Evolutionary conservation across 1,284 basidiomycete genomes (phyloP).

Genomic region (Mycena citricolor): DNA sequence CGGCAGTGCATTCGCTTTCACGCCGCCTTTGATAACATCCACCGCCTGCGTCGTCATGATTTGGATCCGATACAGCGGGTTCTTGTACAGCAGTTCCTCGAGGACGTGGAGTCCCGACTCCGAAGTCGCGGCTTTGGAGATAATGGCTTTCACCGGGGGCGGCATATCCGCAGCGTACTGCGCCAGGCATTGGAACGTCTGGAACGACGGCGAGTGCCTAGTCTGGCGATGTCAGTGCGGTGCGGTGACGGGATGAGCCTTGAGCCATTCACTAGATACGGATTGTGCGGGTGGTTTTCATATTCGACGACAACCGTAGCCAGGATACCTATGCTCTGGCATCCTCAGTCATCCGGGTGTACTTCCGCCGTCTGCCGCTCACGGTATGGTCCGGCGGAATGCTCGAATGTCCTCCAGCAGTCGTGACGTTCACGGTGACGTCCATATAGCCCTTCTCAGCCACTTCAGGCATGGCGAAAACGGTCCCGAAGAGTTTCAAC

Average conservation of each 20-base stretch:
- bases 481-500: slow-evolving; percentile 25
- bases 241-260: not conserved
- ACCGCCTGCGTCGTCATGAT: slow-evolving; percentile 54
- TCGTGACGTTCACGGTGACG: slow-evolving; percentile 41
- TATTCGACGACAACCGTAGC: slow-evolving; percentile 40
- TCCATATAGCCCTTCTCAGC: slow-evolving; percentile 60
- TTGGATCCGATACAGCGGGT: slow-evolving; percentile 29
- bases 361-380: slow-evolving; percentile 35
- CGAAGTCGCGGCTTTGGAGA: slow-evolving; percentile 26
- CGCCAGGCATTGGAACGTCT: slow-evolving; percentile 31
- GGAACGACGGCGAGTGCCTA: slow-evolving; percentile 30
- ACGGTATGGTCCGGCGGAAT: slow-evolving; percentile 46
- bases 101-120: slow-evolving; percentile 31
- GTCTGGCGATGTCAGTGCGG: slow-evolving; percentile 19
- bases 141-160: slow-evolving; percentile 26
- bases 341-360: slow-evolving; percentile 38
- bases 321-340: slow-evolving; percentile 47
- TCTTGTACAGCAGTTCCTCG: slow-evolving; percentile 26
- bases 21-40: slow-evolving; percentile 47
- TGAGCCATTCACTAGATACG: slow-evolving; percentile 27
- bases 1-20: slow-evolving; percentile 54
- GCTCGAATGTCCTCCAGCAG: slow-evolving; percentile 55
- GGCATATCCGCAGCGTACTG: slow-evolving; percentile 37
- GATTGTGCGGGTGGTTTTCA: slow-evolving; percentile 41
- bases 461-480: slow-evolving; percentile 45